Conservation (phyloP, 495 filamentous ascomycete genomes). For the Rhypophila decipiens region DNA sequence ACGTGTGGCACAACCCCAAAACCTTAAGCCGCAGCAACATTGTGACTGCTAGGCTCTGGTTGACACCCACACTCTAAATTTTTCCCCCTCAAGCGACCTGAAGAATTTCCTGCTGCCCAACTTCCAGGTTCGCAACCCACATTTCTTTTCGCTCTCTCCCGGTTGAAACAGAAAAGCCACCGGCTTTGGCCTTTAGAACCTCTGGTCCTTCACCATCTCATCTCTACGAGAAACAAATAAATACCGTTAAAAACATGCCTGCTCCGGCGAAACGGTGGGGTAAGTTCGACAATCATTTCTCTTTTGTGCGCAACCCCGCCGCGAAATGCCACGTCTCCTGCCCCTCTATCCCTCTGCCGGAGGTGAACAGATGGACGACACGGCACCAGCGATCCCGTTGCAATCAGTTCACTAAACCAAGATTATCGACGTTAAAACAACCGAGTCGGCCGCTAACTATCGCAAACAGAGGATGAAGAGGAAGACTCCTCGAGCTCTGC, state of each 20-base stretch:
- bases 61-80: background rate
- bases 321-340: slow-evolving; percentile 11
- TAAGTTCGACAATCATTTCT: slow-evolving; percentile 19
- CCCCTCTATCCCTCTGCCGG: background rate
- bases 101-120: background rate
- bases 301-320: slow-evolving; percentile 15
- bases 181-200: too few relatives aligned
- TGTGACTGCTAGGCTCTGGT: too few relatives aligned
- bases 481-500: slow-evolving; percentile 58
- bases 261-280: slow-evolving; percentile 27
- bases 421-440: background rate
- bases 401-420: background rate
- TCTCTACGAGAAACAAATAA: background rate
- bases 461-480: slow-evolving; percentile 50
- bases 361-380: background rate
- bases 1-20: too few relatives aligned
- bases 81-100: background rate
- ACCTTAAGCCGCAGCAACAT: too few relatives aligned
- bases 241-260: slow-evolving; percentile 25
- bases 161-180: background rate
- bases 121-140: background rate
- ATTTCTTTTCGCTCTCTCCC: background rate
- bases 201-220: background rate
- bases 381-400: too few relatives aligned
- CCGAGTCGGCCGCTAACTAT: slow-evolving; percentile 29